A percentile compares a stretch with the other conserved stretches of the same genome.
phyloP scores from a whole-genome alignment of 495 filamentous ascomycete species.

The Staphylotrichum longicolle region DNA sequence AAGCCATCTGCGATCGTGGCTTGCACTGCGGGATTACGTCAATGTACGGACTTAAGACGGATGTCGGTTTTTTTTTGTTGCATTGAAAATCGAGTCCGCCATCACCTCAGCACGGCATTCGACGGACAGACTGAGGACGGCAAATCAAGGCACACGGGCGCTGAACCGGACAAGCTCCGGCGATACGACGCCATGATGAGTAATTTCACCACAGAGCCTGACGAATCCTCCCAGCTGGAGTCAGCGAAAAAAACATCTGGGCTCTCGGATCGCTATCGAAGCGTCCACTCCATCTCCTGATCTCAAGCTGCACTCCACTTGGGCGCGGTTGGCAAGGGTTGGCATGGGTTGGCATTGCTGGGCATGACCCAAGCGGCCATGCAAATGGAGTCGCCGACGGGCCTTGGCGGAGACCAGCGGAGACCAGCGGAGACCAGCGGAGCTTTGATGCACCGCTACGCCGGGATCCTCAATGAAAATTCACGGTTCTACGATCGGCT shows the following conservation, averaged over 20 bases:
- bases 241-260: too few relatives aligned
- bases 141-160: neutral
- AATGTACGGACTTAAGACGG: slow-evolving; percentile 14
- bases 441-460: neutral
- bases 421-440: neutral
- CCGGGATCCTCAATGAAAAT: slow-evolving; percentile 1
- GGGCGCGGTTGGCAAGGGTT: neutral
- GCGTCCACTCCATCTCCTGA: slow-evolving; percentile 6
- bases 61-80: neutral
- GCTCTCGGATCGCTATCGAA: too few relatives aligned
- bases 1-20: neutral
- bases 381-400: slow-evolving; percentile 10
- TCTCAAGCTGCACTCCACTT: slow-evolving; percentile 13
- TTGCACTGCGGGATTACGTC: slow-evolving; percentile 16
- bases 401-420: slow-evolving; percentile 8
- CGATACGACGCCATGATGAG: neutral
- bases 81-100: too few relatives aligned
- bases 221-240: too few relatives aligned
- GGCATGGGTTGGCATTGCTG: too few relatives aligned
- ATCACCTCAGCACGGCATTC: too few relatives aligned
- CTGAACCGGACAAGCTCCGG: neutral
- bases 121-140: neutral
- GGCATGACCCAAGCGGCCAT: too few relatives aligned
- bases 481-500: neutral
- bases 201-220: neutral